Evolutionary conservation across 2,329 filamentous ascomycete genomes (phyloP).

Genomic region (Lizonia empirigonia): DNA sequence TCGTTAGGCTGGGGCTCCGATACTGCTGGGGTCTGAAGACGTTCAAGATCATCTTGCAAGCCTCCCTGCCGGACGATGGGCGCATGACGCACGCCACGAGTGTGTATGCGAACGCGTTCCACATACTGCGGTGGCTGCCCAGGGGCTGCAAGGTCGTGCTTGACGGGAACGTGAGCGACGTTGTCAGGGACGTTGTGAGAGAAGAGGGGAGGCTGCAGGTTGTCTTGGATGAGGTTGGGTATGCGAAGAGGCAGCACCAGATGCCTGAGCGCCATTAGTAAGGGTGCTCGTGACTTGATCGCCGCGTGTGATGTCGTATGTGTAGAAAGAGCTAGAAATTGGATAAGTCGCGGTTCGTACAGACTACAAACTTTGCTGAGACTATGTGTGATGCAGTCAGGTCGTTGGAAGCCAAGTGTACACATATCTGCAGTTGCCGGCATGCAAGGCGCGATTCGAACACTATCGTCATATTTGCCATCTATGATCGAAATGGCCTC

Average conservation of each 20-base stretch:
- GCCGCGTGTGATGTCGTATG: too few species aligned
- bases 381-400: too few species aligned
- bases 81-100: slow-evolving; percentile 43
- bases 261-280: slow-evolving; percentile 42
- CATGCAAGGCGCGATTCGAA: too few species aligned
- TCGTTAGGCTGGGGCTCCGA: slow-evolving; percentile 52
- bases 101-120: slow-evolving; percentile 56
- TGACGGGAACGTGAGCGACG: slow-evolving; percentile 48
- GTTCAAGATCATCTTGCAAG: slow-evolving; percentile 49
- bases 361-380: too few species aligned
- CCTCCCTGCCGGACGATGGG: slow-evolving; percentile 39
- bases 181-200: slow-evolving; percentile 50
- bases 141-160: slow-evolving; percentile 50
- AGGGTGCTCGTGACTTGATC: background rate
- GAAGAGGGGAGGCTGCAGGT: slow-evolving; percentile 51
- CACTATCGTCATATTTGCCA: too few species aligned
- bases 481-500: too few species aligned
- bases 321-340: too few species aligned
- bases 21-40: slow-evolving; percentile 54
- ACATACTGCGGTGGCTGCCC: slow-evolving; percentile 54
- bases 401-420: too few species aligned
- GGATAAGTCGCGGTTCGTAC: too few species aligned
- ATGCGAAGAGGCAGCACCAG: slow-evolving; percentile 43
- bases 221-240: slow-evolving; percentile 50
- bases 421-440: too few species aligned